Conservation (phyloP, 352 stramenopile species). For the Phytophthora crassamura region DNA sequence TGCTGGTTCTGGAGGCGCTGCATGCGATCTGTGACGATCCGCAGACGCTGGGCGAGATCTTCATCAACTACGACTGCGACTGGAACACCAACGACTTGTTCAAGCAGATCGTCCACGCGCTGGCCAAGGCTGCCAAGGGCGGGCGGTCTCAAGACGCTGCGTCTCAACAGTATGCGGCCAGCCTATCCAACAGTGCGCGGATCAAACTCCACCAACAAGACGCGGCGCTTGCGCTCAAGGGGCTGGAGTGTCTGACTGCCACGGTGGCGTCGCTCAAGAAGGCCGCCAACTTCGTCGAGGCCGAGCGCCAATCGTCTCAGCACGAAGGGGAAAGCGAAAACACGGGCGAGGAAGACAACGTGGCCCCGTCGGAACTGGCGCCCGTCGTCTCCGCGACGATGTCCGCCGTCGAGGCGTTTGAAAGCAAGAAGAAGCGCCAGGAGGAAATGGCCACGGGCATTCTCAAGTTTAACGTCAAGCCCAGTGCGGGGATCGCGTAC, state of each 20-base stretch:
- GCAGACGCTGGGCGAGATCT: conserved; percentile 96
- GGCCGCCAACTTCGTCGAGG: conserved; percentile 80
- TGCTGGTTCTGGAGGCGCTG: conserved; percentile 97
- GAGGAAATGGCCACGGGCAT: conserved; percentile 97
- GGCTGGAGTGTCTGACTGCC: conserved; percentile 94
- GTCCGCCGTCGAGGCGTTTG: conserved; percentile 95
- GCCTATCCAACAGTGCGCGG: conserved; percentile 62
- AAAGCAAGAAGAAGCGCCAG: conserved; percentile 96
- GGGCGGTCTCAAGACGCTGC: conserved; percentile 60
- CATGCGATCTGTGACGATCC: conserved; percentile 96
- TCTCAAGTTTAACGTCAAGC: conserved; percentile 98
- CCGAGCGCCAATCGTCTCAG: conserved; percentile 52
- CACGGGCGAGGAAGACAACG: conserved; percentile 58
- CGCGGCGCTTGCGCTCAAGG: conserved; percentile 76
- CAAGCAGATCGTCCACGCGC: conserved; percentile 97
- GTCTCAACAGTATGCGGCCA: conserved; percentile 57
- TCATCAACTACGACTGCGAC: conserved; percentile 99
- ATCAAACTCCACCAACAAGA: conserved; percentile 81
- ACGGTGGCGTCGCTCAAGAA: conserved; percentile 94
- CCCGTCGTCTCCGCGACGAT: conserved; percentile 54
- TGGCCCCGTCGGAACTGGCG: conserved; percentile 28
- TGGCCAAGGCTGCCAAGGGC: conserved; percentile 96
- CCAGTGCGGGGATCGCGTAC: conserved; percentile 92
- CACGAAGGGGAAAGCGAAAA: conserved; percentile 40
- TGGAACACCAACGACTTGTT: conserved; percentile 98